Percentiles rank a stretch among this genome's conserved stretches.
Conservation (phyloP, 1,284 basidiomycete genomes). For the Phlebopus sp. region DNA sequence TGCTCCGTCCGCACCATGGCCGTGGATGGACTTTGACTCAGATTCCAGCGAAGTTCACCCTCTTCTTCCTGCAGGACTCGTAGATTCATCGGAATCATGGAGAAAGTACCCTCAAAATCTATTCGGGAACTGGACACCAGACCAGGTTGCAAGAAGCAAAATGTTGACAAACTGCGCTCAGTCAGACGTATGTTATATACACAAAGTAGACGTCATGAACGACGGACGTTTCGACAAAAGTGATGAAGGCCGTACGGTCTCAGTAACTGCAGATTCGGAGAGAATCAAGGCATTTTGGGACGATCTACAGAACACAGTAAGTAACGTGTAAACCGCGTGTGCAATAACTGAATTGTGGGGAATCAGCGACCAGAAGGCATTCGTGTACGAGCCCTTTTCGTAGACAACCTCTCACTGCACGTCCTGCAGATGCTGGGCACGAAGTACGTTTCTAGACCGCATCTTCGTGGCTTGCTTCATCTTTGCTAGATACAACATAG, state of each 20-base stretch:
- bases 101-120: constrained; percentile 43
- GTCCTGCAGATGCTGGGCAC: constrained; percentile 50
- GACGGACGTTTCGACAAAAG: constrained; percentile 28
- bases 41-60: constrained; percentile 16
- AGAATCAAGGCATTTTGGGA: constrained; percentile 16
- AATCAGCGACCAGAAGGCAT: constrained; percentile 32
- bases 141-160: constrained; percentile 41
- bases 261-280: constrained; percentile 7
- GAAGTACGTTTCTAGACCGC: constrained; percentile 30
- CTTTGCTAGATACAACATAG: constrained; percentile 33
- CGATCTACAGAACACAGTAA: constrained; percentile 15
- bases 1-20: constrained; percentile 37
- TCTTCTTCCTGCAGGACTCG: constrained; percentile 1
- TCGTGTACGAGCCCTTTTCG: constrained; percentile 45
- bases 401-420: constrained; percentile 44
- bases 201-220: constrained; percentile 42
- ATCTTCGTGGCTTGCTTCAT: constrained; percentile 3
- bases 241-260: not conserved
- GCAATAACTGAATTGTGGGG: not conserved
- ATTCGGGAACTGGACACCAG: constrained; percentile 51
- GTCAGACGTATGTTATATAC: constrained; percentile 33
- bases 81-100: constrained; percentile 20
- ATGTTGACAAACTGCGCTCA: constrained; percentile 29
- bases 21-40: constrained; percentile 34
- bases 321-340: not conserved